Percentiles rank a stretch among this genome's conserved stretches.
These are phyloP conservation scores for Neofusicoccum sp. DNA, from an alignment of 2,329 filamentous ascomycete species.

Conservation along the genomic window DNA sequence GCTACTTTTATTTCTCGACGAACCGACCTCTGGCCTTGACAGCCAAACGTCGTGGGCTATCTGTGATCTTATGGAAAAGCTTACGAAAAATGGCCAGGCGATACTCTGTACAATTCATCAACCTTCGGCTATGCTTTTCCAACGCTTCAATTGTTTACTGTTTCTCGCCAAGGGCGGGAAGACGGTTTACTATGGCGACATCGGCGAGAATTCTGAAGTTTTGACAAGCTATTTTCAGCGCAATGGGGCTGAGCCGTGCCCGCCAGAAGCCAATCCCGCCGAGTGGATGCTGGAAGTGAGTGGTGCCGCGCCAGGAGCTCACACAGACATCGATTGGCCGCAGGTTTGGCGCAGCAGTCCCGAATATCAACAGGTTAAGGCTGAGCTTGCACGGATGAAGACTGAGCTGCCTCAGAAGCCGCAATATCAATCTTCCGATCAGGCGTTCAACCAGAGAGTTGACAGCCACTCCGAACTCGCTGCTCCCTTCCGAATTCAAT, in stretches of 20 bases:
- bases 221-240: conserved; percentile 57
- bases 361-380: conserved; percentile 26
- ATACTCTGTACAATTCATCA: conserved; percentile 51
- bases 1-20: conserved; percentile 62
- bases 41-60: conserved; percentile 59
- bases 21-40: conserved; percentile 41
- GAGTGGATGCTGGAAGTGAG: conserved; percentile 69
- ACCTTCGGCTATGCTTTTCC: conserved; percentile 45
- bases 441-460: conserved; percentile 37
- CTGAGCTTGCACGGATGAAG: conserved; percentile 35
- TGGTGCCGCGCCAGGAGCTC: conserved; percentile 2
- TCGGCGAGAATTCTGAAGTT: conserved; percentile 41
- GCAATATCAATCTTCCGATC: conserved; percentile 34
- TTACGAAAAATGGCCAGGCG: conserved; percentile 51
- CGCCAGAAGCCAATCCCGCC: conserved; percentile 66
- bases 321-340: conserved; percentile 20
- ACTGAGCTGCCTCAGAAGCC: conserved; percentile 35
- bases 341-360: conserved; percentile 35
- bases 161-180: conserved; percentile 42
- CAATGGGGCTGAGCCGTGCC: conserved; percentile 61
- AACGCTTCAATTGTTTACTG: conserved; percentile 45
- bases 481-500: conserved; percentile 19
- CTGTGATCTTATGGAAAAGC: conserved; percentile 59
- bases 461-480: conserved; percentile 30
- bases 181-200: conserved; percentile 45